Evolutionary conservation across 1,139 yeast genomes (phyloP).

Genomic region (Hansenula lynferdii): DNA sequence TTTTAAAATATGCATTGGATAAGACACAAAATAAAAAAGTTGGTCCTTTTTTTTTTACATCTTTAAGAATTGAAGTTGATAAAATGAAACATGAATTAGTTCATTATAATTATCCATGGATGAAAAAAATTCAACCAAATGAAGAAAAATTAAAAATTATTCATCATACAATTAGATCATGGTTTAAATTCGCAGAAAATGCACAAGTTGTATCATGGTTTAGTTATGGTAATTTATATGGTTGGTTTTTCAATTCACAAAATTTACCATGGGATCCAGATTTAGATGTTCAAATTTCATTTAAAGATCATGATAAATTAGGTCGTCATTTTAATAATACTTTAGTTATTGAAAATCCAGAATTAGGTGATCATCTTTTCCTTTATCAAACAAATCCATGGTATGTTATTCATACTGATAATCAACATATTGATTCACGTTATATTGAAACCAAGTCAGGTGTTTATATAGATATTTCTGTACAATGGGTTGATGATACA

Average conservation of each 20-base stretch:
- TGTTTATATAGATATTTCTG: slow-evolving; percentile 61
- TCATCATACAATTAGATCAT: slow-evolving; percentile 49
- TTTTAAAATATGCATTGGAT: slow-evolving; percentile 18
- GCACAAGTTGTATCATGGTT: slow-evolving; percentile 50
- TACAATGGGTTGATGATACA: slow-evolving; percentile 31
- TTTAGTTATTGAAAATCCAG: slow-evolving; percentile 51
- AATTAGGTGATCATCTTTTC: slow-evolving; percentile 40
- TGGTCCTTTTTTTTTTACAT: slow-evolving; percentile 37
- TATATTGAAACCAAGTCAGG: slow-evolving; percentile 69
- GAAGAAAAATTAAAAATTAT: slow-evolving; percentile 41
- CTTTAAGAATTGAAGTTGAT: slow-evolving; percentile 41
- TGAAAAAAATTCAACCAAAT: slow-evolving; percentile 35
- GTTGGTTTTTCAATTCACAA: slow-evolving; percentile 63
- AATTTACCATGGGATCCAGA: slow-evolving; percentile 69
- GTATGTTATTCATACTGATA: slow-evolving; percentile 33
- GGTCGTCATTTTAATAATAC: slow-evolving; percentile 46
- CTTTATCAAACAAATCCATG: slow-evolving; percentile 33
- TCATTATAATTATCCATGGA: slow-evolving; percentile 44
- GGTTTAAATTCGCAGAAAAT: slow-evolving; percentile 51
- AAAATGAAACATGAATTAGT: slow-evolving; percentile 35
- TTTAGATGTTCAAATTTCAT: slow-evolving; percentile 60
- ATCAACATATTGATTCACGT: slow-evolving; percentile 69
- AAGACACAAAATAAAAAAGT: no score
- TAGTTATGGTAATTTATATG: slow-evolving; percentile 61
- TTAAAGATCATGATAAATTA: slow-evolving; percentile 44